A percentile compares a stretch with the other conserved stretches of the same genome.
Conservation (phyloP, 257 asterid species). For the Jaltomata sinuosa region DNA sequence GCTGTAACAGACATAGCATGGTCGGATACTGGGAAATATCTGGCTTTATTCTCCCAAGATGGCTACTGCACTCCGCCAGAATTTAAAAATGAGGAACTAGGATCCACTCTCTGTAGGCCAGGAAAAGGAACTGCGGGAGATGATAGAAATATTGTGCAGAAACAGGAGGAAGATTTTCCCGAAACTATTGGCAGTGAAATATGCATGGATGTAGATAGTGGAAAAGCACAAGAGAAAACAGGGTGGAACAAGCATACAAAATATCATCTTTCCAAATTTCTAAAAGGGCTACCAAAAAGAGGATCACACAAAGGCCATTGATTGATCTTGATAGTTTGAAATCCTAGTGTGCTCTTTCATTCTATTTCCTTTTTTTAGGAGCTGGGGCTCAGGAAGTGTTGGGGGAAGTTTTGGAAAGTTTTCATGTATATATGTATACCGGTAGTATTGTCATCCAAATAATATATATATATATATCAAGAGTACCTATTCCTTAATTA, state of each 20-base stretch:
- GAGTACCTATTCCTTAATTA: too few relatives aligned
- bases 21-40: conserved; percentile 64
- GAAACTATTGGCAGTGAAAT: not conserved
- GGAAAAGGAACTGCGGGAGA: conserved; percentile 21
- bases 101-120: conserved; percentile 32
- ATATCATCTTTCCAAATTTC: conserved; percentile 18
- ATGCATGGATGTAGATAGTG: conserved; percentile 16
- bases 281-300: conserved; percentile 47
- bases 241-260: conserved; percentile 17
- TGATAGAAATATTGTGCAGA: conserved; percentile 6
- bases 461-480: too few relatives aligned
- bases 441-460: too few relatives aligned
- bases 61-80: conserved; percentile 88
- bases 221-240: conserved; percentile 3
- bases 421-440: too few relatives aligned
- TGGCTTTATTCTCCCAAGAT: conserved; percentile 80
- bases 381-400: too few relatives aligned
- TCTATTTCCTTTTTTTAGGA: too few relatives aligned
- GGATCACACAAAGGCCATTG: conserved; percentile 69
- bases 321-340: conserved; percentile 11
- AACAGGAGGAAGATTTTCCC: not conserved
- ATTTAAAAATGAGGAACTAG: conserved; percentile 74
- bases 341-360: too few relatives aligned
- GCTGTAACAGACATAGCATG: conserved; percentile 92
- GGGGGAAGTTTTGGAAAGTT: too few relatives aligned